These are phyloP conservation scores for Corynascus novoguineensis DNA, from an alignment of 495 filamentous ascomycete genomes.

Conservation along the genomic window DNA sequence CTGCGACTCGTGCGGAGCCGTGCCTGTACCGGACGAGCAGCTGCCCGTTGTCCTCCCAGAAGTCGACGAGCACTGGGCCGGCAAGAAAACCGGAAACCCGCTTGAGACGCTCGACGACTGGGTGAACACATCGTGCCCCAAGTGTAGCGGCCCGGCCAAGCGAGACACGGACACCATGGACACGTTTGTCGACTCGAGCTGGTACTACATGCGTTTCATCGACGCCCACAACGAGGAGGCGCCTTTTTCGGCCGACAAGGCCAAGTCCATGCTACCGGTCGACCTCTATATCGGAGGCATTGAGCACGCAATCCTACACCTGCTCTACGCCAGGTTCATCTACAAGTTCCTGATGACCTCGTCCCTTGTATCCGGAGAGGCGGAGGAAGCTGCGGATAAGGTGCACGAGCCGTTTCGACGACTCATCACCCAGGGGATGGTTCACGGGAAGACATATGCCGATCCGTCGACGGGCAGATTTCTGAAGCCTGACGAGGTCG, in stretches of 20 bases:
- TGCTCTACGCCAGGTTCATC: slow-evolving; percentile 88
- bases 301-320: slow-evolving; percentile 84
- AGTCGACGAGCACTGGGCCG: slow-evolving; percentile 60
- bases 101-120: slow-evolving; percentile 66
- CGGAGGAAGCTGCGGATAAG: slow-evolving; percentile 4
- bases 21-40: slow-evolving; percentile 69
- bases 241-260: slow-evolving; percentile 55
- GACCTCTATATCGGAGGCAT: slow-evolving; percentile 84
- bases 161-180: slow-evolving; percentile 95
- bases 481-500: slow-evolving; percentile 71
- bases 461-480: slow-evolving; percentile 72
- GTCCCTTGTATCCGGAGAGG: slow-evolving; percentile 26
- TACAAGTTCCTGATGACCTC: slow-evolving; percentile 74
- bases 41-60: slow-evolving; percentile 73
- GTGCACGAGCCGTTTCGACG: slow-evolving; percentile 67
- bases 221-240: slow-evolving; percentile 58
- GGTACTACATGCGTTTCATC: slow-evolving; percentile 81
- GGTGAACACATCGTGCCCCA: slow-evolving; percentile 71
- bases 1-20: slow-evolving; percentile 67
- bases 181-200: slow-evolving; percentile 89
- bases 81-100: slow-evolving; percentile 68
- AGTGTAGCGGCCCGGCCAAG: slow-evolving; percentile 61
- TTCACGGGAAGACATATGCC: slow-evolving; percentile 76
- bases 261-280: slow-evolving; percentile 57
- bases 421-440: slow-evolving; percentile 86